phyloP scores from a whole-genome alignment of 2,329 filamentous ascomycete species.

The Exserohilum turcica region DNA sequence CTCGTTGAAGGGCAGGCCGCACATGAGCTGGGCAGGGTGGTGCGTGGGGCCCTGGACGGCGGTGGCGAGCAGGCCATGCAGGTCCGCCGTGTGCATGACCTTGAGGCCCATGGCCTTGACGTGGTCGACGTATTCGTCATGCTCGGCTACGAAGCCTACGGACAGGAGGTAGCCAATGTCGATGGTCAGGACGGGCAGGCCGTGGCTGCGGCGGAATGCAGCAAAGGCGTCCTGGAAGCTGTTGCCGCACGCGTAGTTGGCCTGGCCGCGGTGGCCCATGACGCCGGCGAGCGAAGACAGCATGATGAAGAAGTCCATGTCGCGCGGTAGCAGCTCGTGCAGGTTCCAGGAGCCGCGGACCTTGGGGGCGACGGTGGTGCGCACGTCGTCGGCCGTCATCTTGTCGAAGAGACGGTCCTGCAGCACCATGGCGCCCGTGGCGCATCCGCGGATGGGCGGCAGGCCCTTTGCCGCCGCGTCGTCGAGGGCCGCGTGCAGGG shows the following conservation, averaged over 20 bases:
- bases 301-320: slow-evolving; percentile 32
- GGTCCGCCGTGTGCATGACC: slow-evolving; percentile 11
- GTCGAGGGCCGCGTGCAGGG: slow-evolving; percentile 2
- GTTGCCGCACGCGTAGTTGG: slow-evolving; percentile 30
- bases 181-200: slow-evolving; percentile 46
- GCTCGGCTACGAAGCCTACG: slow-evolving; percentile 34
- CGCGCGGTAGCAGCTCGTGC: slow-evolving; percentile 15
- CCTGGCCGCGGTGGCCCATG: slow-evolving; percentile 23
- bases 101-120: slow-evolving; percentile 14
- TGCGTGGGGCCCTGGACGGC: slow-evolving; percentile 8
- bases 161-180: slow-evolving; percentile 22
- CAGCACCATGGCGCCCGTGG: slow-evolving; percentile 38
- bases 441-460: slow-evolving; percentile 33
- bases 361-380: slow-evolving; percentile 30
- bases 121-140: slow-evolving; percentile 11
- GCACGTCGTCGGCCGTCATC: slow-evolving; percentile 10
- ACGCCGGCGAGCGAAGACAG: slow-evolving; percentile 28
- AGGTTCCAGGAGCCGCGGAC: slow-evolving; percentile 44
- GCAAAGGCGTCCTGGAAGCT: slow-evolving; percentile 31
- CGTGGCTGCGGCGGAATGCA: slow-evolving; percentile 15
- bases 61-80: slow-evolving; percentile 10
- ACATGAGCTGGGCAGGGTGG: slow-evolving; percentile 11
- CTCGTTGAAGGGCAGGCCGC: slow-evolving; percentile 13
- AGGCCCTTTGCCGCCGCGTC: slow-evolving; percentile 12
- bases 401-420: slow-evolving; percentile 19